phyloP scores from a whole-genome alignment of 768 basidiomycete species.

The Lactifluus subvellereus region DNA sequence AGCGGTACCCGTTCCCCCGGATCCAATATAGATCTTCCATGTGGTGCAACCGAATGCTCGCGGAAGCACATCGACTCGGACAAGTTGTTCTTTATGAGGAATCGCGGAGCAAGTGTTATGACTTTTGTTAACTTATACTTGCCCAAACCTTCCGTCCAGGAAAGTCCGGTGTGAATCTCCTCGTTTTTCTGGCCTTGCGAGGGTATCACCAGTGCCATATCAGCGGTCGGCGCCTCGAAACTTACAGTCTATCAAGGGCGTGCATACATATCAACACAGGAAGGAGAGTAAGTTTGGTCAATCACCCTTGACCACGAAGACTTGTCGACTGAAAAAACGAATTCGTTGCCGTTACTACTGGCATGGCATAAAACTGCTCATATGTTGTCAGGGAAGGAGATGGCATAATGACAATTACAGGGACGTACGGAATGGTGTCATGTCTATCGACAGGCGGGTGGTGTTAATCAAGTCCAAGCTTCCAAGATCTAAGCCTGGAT shows the following conservation, averaged over 20 bases:
- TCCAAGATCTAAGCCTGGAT: constrained; percentile 15
- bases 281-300: not conserved
- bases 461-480: not conserved
- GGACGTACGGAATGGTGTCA: constrained; percentile 76
- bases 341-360: constrained; percentile 74
- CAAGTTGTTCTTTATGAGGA: constrained; percentile 81
- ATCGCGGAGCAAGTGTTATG: constrained; percentile 85
- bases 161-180: constrained; percentile 77
- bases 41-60: constrained; percentile 71
- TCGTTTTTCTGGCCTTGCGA: constrained; percentile 57
- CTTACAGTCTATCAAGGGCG: constrained; percentile 55
- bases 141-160: constrained; percentile 90
- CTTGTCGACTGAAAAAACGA: constrained; percentile 71
- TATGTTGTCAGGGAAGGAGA: not conserved
- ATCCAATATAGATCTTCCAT: constrained; percentile 52
- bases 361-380: constrained; percentile 78
- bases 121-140: constrained; percentile 97
- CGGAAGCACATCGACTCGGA: constrained; percentile 67
- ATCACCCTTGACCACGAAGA: constrained; percentile 86
- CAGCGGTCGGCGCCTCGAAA: constrained; percentile 89
- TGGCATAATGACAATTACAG: not conserved
- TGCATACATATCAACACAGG: not conserved
- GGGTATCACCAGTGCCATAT: constrained; percentile 70
- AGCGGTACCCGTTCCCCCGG: constrained; percentile 68
- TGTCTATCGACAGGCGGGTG: constrained; percentile 27